Percentiles rank a stretch among this genome's conserved stretches.
Evolutionary conservation across 805 yeast species (phyloP).

Genomic region (Middelhovenomyces tepae): DNA sequence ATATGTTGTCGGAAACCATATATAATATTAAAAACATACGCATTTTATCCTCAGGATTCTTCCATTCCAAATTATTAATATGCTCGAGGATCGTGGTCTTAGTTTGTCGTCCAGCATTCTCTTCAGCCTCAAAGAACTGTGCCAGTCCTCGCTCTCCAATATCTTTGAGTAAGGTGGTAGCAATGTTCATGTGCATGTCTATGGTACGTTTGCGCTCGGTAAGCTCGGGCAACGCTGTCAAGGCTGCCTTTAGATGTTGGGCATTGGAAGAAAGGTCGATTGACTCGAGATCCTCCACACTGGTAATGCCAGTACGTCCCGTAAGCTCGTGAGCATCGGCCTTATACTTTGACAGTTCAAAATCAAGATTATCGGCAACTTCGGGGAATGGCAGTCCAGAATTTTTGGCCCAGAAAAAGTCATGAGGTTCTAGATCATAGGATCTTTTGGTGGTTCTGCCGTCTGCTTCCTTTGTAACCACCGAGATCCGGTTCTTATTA

Average conservation of each 20-base stretch:
- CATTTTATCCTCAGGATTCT: slow-evolving; percentile 59
- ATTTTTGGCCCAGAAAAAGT: slow-evolving; percentile 84
- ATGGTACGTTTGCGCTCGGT: slow-evolving; percentile 80
- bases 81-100: slow-evolving; percentile 47
- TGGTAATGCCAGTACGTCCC: slow-evolving; percentile 59
- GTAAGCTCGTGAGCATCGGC: slow-evolving; percentile 84
- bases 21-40: slow-evolving; percentile 81
- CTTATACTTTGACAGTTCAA: slow-evolving; percentile 71
- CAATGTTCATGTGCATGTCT: slow-evolving; percentile 95
- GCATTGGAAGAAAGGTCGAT: slow-evolving; percentile 27
- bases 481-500: slow-evolving; percentile 70
- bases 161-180: slow-evolving; percentile 73
- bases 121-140: slow-evolving; percentile 90
- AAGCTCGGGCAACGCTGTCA: slow-evolving; percentile 84
- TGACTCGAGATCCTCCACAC: slow-evolving; percentile 65
- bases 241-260: slow-evolving; percentile 49
- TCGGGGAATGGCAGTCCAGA: slow-evolving; percentile 91
- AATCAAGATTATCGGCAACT: slow-evolving; percentile 95
- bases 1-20: slow-evolving; percentile 38
- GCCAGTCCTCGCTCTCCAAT: slow-evolving; percentile 83
- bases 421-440: slow-evolving; percentile 86
- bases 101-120: slow-evolving; percentile 45
- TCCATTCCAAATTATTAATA: slow-evolving; percentile 48
- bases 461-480: slow-evolving; percentile 33
- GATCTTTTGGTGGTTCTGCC: slow-evolving; percentile 38